Percentiles rank a stretch among this genome's conserved stretches.
Evolutionary conservation across 1,284 basidiomycete genomes (phyloP).

Genomic region (Caloboletus firmus): DNA sequence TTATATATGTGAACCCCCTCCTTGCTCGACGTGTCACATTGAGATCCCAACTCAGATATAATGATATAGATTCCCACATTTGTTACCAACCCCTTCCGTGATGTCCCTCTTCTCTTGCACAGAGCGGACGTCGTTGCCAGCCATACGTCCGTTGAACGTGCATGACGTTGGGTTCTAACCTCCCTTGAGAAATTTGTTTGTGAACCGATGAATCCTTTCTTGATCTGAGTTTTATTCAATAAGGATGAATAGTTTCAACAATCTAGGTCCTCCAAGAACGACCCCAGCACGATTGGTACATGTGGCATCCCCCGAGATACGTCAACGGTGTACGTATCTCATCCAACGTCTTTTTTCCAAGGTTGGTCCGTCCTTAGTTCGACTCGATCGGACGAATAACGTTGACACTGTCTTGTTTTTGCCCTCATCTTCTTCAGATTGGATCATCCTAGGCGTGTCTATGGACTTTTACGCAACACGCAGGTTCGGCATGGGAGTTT

Average conservation of each 20-base stretch:
- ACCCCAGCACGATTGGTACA: slow-evolving; percentile 72
- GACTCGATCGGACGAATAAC: background rate
- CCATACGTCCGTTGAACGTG: slow-evolving; percentile 73
- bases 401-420: background rate
- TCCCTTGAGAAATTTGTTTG: background rate
- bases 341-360: slow-evolving; percentile 67
- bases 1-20: slow-evolving; percentile 49
- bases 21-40: slow-evolving; percentile 12
- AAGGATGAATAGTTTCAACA: slow-evolving; percentile 75
- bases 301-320: slow-evolving; percentile 67
- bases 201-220: slow-evolving; percentile 1
- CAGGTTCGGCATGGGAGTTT: slow-evolving; percentile 74
- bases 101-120: slow-evolving; percentile 7
- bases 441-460: slow-evolving; percentile 1
- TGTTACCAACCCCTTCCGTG: background rate
- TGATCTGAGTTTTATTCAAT: background rate
- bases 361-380: slow-evolving; percentile 35
- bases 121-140: slow-evolving; percentile 84
- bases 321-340: slow-evolving; percentile 53
- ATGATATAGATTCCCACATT: slow-evolving; percentile 3
- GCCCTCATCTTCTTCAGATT: background rate
- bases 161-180: background rate
- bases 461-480: slow-evolving; percentile 2
- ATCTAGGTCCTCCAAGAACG: slow-evolving; percentile 57
- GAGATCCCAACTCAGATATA: slow-evolving; percentile 5